These are phyloP conservation scores for Colletotrichum salicis DNA, from an alignment of 2,329 filamentous ascomycete genomes.

Conservation along the genomic window DNA sequence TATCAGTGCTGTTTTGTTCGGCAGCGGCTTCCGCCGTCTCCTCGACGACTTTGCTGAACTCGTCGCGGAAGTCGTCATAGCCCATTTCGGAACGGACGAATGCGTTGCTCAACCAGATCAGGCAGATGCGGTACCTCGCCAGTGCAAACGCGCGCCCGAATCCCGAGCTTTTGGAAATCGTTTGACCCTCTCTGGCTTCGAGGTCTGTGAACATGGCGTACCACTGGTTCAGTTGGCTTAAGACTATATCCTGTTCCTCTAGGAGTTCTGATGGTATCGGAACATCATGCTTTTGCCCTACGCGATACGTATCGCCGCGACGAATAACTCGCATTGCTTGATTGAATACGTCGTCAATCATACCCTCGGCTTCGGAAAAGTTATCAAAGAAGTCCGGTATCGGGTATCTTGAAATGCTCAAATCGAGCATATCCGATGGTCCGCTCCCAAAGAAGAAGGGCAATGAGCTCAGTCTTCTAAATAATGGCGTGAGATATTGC, in stretches of 20 bases:
- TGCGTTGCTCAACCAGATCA: slow-evolving; percentile 8
- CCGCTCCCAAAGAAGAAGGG: slow-evolving; percentile 6
- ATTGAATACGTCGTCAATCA: slow-evolving; percentile 43
- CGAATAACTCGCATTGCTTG: slow-evolving; percentile 45
- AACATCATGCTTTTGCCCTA: slow-evolving; percentile 18
- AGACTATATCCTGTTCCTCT: slow-evolving; percentile 1
- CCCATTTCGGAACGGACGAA: slow-evolving; percentile 41
- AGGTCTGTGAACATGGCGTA: slow-evolving; percentile 39
- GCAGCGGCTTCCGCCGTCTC: slow-evolving; percentile 36
- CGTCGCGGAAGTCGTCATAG: slow-evolving; percentile 47
- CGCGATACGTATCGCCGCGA: slow-evolving; percentile 41
- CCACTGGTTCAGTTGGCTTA: background rate
- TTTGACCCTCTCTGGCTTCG: background rate
- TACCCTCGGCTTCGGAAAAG: slow-evolving; percentile 43
- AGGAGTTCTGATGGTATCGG: slow-evolving; percentile 35
- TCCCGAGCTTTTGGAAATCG: background rate
- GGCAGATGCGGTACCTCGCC: background rate
- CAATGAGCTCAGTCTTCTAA: slow-evolving; percentile 13
- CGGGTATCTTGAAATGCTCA: slow-evolving; percentile 11
- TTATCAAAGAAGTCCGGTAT: slow-evolving; percentile 1
- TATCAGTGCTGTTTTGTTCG: background rate
- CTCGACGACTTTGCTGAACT: slow-evolving; percentile 50
- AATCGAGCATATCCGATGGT: slow-evolving; percentile 15
- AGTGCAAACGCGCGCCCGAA: background rate
- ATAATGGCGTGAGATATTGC: slow-evolving; percentile 14